Base-by-base conservation (phyloP, 345 rosid genomes). In the Eutrema yunnanense region DNA sequence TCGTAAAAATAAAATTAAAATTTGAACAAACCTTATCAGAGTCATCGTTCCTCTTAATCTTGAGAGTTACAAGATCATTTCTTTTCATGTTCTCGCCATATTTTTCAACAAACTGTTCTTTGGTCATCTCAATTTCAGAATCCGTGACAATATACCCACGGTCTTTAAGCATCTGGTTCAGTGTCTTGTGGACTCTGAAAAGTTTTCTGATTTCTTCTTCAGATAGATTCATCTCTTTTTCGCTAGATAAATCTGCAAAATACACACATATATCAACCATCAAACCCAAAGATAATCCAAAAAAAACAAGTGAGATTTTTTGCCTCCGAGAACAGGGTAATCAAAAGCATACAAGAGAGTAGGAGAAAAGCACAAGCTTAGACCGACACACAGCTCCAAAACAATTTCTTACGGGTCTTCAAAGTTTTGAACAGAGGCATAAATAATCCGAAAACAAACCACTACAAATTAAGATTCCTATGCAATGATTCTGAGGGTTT, bases 111-210 rank as follows among this genome's bases (percentile, higher is more conserved):
- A 92, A 87, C 68, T 89, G 82, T 1, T 73, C 76, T 69, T 68
- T 62, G 29, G 85, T 40, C 85, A 82, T 79, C 57, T 77, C 80
- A 42, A 85, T 77, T 57, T 92, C 94, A 32, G 51, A 78, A 54
- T 87, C 87, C 10, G 75, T 74, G 14, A 92, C 84, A 11, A 84
- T 62, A 73, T 92, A 92, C 9, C 84, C 89, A 22, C 92, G 69
- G 74, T 87, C 92, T 74, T 58, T 83, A 27, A 89, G 79, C 87
- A 89, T 89, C 69, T 85, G 88, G 86, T 84, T 75, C 56, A 85
- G 82, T 4, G 90, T 84, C 74, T 57, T 81, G 3, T 82, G 76
- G 43, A 89, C 78, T 72, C 88, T 81, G 67, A 37, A 76, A 11
- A 92, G 82, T 79, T 82, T 84, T 71, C 69, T 85, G 68, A 84